Base-by-base conservation (phyloP, 345 rosid genomes). In the Zanthoxylum bungeanum region DNA sequence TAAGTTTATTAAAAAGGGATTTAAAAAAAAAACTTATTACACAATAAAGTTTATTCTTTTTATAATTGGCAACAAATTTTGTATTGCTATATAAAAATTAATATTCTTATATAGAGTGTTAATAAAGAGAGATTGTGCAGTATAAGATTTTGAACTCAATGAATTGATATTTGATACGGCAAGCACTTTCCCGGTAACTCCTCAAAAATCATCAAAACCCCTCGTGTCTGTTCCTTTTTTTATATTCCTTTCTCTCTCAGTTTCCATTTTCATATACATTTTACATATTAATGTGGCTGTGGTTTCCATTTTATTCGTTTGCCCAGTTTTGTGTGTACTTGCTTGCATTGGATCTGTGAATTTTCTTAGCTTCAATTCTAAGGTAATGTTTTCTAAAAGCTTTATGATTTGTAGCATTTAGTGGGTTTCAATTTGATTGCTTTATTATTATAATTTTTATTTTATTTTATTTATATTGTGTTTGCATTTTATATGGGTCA, bases 301-400 rank as follows among this genome's bases (percentile, higher is more conserved):
- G n/a, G n/a, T n/a, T n/a, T n/a, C 69, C 17, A 10, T 36, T 49
- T 27, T 49, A 19, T 12, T 31, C 39, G 9, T 16, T 49, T 5
- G 42, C 69, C 17, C 53, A 49, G 58, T 49, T 49, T 27, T 24
- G 1, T 16, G 31, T 10, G 49, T 60, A 44, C 1, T 14, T 44
- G 49, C 61, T 52, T 53, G 68, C 59, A 66, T 79, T 77, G 85
- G 90, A 87, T 80, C 85, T 81, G 77, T n/a, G 60, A 77, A 40
- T 72, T 25, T 49, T 81, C 84, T 79, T 83, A 44, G 50, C 73
- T 79, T 82, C 59, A 68, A 71, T 75, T 67, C 39, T 51, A 78
- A 79, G 87, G 85, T 79, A 75, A 9, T 46, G 2, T 9, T 9
- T n/a, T n/a, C n/a, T n/a, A n/a, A n/a, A n/a, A n/a, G n/a, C n/a